Evolutionary conservation across 2,329 filamentous ascomycete genomes (phyloP), one percentile per base, ranked within the genome.

Genomic region (Exserohilum rostratum): DNA sequence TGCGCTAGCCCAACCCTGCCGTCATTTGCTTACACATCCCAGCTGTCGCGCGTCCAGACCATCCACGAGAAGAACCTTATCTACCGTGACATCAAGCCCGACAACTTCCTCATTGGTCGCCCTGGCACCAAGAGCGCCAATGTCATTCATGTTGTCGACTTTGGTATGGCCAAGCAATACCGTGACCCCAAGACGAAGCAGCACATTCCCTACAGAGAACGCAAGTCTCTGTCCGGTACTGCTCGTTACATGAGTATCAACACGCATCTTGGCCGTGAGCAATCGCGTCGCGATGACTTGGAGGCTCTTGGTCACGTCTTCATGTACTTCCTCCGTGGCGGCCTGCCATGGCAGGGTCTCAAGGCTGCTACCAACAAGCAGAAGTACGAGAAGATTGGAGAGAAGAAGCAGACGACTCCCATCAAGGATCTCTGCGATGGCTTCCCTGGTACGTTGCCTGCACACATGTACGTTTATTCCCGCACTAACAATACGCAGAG

Each of bases 161-260:
- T 99, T 71, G 95, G 95, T 70, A 98, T 99, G 95, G 95, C 95
- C 61, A 99, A 99, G 82, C 95, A 98, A 77, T 99, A 98, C 78
- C 89, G 95, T 67, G 95, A 99, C 69, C 95, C 95, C 52, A 98
- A 98, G 83, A 96, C 95, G 33, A 98, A 98, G 80, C 95, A 98
- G 77, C 95, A 99, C 79, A 98, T 98, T 66, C 93, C 95, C 11
- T 98, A 98, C 77, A 87, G 95, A 70, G 95, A 98, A 80, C 87
- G 95, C 69, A 99, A 99, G 80, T 96, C 93, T 5, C 82, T 99
- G 57, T 98, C 93, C 3, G 95, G 95, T 60, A 99, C 95, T 53
- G 95, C 95, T 60, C 87, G 95, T 75, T 99, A 99, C 79, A 98
- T 98, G 95, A 96, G 91, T 80, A 98, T 99, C 85, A 99, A 99